Conservation (phyloP, 495 filamentous ascomycete genomes). For the Pseudevernia furfuracea region DNA sequence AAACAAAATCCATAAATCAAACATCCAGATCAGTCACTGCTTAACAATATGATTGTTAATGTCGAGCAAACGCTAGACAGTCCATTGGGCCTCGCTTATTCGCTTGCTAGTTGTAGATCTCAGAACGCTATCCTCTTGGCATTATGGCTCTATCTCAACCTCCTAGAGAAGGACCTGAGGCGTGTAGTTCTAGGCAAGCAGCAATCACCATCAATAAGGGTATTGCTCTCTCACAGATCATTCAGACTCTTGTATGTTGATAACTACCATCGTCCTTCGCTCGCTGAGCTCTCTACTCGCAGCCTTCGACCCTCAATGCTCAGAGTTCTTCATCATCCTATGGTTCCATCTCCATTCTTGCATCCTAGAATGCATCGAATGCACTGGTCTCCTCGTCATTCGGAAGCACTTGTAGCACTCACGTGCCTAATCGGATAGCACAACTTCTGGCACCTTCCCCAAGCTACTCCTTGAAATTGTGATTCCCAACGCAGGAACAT, state of each 20-base stretch:
- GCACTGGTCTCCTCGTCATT: not conserved
- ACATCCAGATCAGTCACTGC: not conserved
- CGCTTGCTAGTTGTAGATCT: not conserved
- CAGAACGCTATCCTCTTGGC: constrained; percentile 2
- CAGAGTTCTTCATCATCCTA: not conserved
- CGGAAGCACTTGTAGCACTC: not conserved
- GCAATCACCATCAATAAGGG: not conserved
- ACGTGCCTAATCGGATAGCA: not conserved
- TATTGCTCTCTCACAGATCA: not conserved
- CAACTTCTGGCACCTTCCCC: not conserved
- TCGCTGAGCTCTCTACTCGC: not conserved
- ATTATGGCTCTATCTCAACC: not conserved
- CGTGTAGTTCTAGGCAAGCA: not conserved
- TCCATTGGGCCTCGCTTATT: not conserved
- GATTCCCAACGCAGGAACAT: not conserved
- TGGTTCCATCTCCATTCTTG: not conserved
- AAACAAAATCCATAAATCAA: not conserved
- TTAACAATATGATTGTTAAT: not conserved
- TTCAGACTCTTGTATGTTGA: not conserved
- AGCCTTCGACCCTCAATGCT: not conserved
- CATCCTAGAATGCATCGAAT: not conserved
- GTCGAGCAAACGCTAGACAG: not conserved
- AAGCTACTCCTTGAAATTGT: not conserved
- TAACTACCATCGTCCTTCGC: too few species aligned
- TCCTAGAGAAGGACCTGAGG: not conserved